Base-by-base conservation (phyloP, 192 early-diverging fungal species). In the Mortierella hygrophila region DNA sequence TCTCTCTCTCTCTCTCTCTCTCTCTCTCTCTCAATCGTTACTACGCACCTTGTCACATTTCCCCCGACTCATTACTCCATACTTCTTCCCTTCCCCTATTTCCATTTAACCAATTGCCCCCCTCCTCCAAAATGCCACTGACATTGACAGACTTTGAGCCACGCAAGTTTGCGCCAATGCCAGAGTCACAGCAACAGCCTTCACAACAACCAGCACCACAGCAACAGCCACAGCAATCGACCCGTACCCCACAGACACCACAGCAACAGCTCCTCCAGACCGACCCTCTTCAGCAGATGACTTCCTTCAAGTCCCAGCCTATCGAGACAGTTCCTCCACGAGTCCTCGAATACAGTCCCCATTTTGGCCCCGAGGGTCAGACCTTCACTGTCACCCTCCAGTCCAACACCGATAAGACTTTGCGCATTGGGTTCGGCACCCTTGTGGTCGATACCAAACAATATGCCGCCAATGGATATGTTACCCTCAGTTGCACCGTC, bases 381-480 rank as follows among this genome's bases (percentile, higher is more conserved):
- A 85, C 86, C 11, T 75, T 91, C 55, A 83, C 86, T 6, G 88
- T 88, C 6, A 83, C 88, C 10, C 68, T 91, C 5, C 88, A 91
- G 49, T 79, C 74, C 4, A 72, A 73, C 49, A 81, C 84, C 7
- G 76, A 81, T 20, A 80, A 81, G 60, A 77, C 78, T 23, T 71
- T 91, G 32, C 90, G 90, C 20, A 75, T 91, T 11, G 89, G 82
- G 18, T 91, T 91, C 70, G 91, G 91, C 9, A 81, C 82, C 9
- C 74, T 91, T 9, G 87, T 90, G 8, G 88, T 91, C 3, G 91
- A 91, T 16, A 91, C 89, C 3, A 90, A 90, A 49, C 89, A 89
- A 42, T 85, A 89, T 74, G 82, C 82, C 20, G 82, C 81, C 44
- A 87, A 89, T 57, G 87, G 87, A 29, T 83, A 87, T 35, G 76